Evolutionary conservation across 345 rosid genomes (phyloP), one percentile per base, ranked within the genome.

Genomic region (Camelina hispida): DNA sequence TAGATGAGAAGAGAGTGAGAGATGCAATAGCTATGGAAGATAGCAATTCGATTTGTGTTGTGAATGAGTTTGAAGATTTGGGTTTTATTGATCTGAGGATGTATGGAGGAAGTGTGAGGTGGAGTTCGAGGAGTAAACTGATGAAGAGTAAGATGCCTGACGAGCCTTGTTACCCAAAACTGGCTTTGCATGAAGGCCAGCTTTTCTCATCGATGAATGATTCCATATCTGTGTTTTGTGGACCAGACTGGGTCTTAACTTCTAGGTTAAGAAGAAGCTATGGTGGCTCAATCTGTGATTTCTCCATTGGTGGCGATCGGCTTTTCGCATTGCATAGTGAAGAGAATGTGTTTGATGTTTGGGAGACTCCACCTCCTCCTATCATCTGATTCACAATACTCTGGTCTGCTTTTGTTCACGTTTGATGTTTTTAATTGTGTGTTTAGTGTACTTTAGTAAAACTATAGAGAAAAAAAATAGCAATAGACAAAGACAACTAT

Each of bases 21-120:
- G 98, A 95, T 74, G 97, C 97, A 1, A 87, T 92, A 65, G 96
- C 97, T 5, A 92, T 95, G 96, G 99, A 90, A 76, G 96, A 86
- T 38, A 84, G 83, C 17, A 85, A 81, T 47, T 89, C 99, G 6
- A 74, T 95, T 1, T 95, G 98, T 22, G 97, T 95, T 32, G 98
- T 95, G 72, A 95, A 92, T 56, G 99, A 92, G 86, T 90, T 82
- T 18, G 98, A 90, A 76, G 97, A 95, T 83, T 76, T 95, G 62
- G 98, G 99, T 69, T 95, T 95, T 81, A 92, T 95, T 64, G 98
- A 95, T 80, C 28, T 95, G 77, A 89, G 99, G 35, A 81, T 78
- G 71, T 79, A 42, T 12, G 89, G 84, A 14, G 89, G 90, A 11
- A 86, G 93, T 35, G 90, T 93, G 60, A 90, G 97, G 74, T 94